Evolutionary conservation across 2,329 filamentous ascomycete genomes (phyloP).

Genomic region (Microdochium bolleyi): DNA sequence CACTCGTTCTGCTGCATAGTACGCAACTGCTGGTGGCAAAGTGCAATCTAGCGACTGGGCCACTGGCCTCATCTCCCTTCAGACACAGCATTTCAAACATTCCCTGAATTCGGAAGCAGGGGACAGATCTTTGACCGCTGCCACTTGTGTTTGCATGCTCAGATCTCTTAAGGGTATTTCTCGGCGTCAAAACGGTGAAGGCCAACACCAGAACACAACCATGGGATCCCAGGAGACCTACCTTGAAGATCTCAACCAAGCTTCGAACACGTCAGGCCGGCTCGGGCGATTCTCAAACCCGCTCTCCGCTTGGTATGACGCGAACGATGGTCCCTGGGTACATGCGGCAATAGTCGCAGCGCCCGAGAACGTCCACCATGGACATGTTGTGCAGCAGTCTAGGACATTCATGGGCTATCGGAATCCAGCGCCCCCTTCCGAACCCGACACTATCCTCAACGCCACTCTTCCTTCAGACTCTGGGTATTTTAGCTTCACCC

Average conservation of each 20-base stretch:
- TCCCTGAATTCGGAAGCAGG: too few relatives aligned
- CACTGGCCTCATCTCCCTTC: too few relatives aligned
- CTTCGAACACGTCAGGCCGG: slow-evolving; percentile 2
- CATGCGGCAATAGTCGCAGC: slow-evolving; percentile 23
- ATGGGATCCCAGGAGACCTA: background rate
- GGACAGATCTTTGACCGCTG: too few relatives aligned
- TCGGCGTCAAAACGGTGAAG: background rate
- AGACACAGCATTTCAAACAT: too few relatives aligned
- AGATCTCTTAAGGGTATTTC: too few relatives aligned
- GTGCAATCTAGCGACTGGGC: too few relatives aligned
- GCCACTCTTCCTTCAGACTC: slow-evolving; percentile 31
- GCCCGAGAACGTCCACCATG: slow-evolving; percentile 14
- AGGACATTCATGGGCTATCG: slow-evolving; percentile 11
- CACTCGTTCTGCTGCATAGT: background rate
- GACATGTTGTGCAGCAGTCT: background rate
- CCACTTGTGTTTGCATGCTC: too few relatives aligned
- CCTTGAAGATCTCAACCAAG: background rate
- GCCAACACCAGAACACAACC: background rate
- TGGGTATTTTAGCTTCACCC: slow-evolving; percentile 34
- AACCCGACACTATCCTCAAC: slow-evolving; percentile 27
- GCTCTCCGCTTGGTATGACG: slow-evolving; percentile 26
- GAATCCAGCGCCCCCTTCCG: slow-evolving; percentile 24
- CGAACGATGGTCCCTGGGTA: slow-evolving; percentile 34
- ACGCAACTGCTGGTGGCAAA: background rate
- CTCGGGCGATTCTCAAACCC: slow-evolving; percentile 7